Evolutionary conservation across 306 rosid species (phyloP).

Genomic region (Trichosanthes truncata): DNA sequence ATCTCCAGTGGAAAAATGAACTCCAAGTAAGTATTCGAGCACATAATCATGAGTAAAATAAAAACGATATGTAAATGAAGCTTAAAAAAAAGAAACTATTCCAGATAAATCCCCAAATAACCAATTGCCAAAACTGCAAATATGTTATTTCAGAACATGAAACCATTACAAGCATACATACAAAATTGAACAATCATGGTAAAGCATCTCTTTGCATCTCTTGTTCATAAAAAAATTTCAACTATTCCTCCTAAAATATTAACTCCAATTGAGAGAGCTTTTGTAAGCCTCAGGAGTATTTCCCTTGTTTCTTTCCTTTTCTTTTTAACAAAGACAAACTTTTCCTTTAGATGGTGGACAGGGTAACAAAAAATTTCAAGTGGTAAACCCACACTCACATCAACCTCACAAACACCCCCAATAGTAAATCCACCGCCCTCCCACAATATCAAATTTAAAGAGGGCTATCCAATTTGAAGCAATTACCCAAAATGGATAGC

Average conservation of each 20-base stretch:
- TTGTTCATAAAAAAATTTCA: neutral
- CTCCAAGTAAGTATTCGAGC: conserved; percentile 14
- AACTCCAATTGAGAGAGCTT: neutral
- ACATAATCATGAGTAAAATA: neutral
- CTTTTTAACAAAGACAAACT: neutral
- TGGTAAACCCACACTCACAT: neutral
- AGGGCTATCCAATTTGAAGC: neutral
- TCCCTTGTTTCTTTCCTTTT: neutral
- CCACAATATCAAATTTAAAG: neutral
- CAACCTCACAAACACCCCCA: neutral
- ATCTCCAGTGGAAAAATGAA: conserved; percentile 21
- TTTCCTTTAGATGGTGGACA: neutral
- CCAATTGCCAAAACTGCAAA: neutral
- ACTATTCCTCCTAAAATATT: neutral
- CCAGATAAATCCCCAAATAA: neutral
- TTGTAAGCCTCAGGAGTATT: neutral
- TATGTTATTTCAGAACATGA: neutral
- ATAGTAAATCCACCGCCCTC: neutral
- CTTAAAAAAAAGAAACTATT: neutral
- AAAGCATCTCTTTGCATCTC: neutral
- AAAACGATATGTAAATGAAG: neutral
- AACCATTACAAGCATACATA: neutral
- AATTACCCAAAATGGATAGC: neutral
- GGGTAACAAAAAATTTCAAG: neutral
- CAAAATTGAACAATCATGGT: neutral